Evolutionary conservation across 148 eudicot genomes (phyloP).

Genomic region (Beta vulgaris): DNA sequence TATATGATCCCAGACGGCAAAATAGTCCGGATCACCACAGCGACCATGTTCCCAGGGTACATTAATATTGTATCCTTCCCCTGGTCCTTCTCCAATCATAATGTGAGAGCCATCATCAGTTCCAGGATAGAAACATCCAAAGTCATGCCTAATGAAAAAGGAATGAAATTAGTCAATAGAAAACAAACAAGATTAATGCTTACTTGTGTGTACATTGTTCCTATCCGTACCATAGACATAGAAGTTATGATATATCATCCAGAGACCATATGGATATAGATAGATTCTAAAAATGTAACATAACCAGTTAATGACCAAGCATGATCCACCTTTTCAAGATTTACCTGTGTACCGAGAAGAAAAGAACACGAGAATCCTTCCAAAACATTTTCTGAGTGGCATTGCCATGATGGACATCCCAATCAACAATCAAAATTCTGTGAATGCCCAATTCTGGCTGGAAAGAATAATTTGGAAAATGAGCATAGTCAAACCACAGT

Average conservation of each 20-base stretch:
- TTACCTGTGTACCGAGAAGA: constrained; percentile 97
- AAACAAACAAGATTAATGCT: background rate
- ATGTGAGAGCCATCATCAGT: constrained; percentile 77
- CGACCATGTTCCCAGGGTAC: constrained; percentile 94
- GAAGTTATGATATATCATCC: background rate
- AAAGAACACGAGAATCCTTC: constrained; percentile 87
- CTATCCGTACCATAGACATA: background rate
- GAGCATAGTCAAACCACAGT: constrained; percentile 1
- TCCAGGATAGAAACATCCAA: constrained; percentile 82
- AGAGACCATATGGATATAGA: background rate
- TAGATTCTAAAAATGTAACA: background rate
- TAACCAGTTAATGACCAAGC: background rate
- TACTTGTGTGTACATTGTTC: background rate
- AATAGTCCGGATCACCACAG: constrained; percentile 92
- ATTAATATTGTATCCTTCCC: constrained; percentile 86
- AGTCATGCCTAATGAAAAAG: constrained; percentile 63
- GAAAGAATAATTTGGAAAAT: constrained; percentile 17
- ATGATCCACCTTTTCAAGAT: background rate
- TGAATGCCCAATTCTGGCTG: constrained; percentile 75
- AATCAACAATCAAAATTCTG: constrained; percentile 87
- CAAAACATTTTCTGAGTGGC: constrained; percentile 94
- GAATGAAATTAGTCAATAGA: background rate
- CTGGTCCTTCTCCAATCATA: constrained; percentile 90
- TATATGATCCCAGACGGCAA: constrained; percentile 93
- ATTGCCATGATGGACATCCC: constrained; percentile 99